Evolutionary conservation across 2,329 filamentous ascomycete species (phyloP).

Genomic region (Biscogniauxia mediterranea): DNA sequence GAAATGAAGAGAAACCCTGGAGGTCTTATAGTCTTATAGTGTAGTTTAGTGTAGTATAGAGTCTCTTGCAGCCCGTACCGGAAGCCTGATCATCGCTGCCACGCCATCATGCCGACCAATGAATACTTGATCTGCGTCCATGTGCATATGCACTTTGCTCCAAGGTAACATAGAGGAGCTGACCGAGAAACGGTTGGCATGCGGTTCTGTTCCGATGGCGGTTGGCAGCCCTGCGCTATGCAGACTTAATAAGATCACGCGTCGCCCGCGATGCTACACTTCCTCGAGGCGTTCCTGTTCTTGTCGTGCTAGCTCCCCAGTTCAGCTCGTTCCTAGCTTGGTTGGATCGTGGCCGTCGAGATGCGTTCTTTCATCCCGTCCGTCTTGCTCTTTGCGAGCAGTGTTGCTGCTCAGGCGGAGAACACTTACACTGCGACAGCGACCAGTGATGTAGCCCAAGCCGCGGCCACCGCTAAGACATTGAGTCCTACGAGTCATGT

Average conservation of each 20-base stretch:
- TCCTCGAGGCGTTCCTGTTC: neutral
- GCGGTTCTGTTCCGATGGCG: neutral
- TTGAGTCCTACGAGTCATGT: conserved; percentile 61
- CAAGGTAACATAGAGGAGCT: neutral
- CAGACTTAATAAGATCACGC: neutral
- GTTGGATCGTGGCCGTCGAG: conserved; percentile 8
- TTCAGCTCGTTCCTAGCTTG: neutral
- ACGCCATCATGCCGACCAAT: neutral
- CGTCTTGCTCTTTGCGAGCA: conserved; percentile 20
- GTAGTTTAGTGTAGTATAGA: neutral
- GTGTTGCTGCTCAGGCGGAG: conserved; percentile 16
- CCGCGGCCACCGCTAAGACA: conserved; percentile 60
- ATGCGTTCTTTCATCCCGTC: conserved; percentile 27
- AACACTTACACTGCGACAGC: conserved; percentile 50
- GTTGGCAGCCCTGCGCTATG: neutral
- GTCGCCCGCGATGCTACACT: neutral
- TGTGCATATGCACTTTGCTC: neutral
- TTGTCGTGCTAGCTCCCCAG: neutral
- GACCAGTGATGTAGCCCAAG: conserved; percentile 49
- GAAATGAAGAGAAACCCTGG: neutral
- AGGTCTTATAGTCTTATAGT: neutral
- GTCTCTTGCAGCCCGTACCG: neutral
- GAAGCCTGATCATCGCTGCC: neutral
- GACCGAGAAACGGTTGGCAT: neutral
- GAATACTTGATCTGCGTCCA: neutral